Evolutionary conservation across 768 basidiomycete genomes (phyloP).

Genomic region (Coprinellus micaceus): DNA sequence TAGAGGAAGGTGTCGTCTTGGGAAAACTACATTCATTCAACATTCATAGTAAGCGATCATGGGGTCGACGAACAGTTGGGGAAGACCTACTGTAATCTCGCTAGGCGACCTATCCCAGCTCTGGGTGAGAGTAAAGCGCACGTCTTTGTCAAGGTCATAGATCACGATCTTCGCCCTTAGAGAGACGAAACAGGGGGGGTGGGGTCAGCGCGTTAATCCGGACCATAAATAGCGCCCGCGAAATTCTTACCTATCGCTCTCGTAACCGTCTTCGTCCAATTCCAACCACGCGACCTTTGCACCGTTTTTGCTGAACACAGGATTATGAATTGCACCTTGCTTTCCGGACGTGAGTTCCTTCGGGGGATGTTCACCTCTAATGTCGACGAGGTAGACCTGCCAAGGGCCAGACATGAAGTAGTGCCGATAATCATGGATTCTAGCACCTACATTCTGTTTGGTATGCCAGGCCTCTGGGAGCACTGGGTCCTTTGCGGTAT

Average conservation of each 20-base stretch:
- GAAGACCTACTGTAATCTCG: slow-evolving; percentile 48
- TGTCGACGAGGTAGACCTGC: slow-evolving; percentile 68
- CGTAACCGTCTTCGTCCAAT: slow-evolving; percentile 83
- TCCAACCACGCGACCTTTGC: slow-evolving; percentile 85
- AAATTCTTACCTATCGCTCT: slow-evolving; percentile 69
- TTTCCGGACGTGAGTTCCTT: slow-evolving; percentile 75
- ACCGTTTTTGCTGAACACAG: slow-evolving; percentile 63
- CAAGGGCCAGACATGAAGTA: background rate
- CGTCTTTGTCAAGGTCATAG: slow-evolving; percentile 65
- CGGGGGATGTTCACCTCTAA: slow-evolving; percentile 47
- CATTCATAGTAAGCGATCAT: background rate
- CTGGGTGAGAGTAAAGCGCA: slow-evolving; percentile 72
- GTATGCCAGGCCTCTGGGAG: slow-evolving; percentile 83
- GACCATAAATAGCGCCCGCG: no score
- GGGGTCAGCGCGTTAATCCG: no score
- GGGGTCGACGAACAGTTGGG: background rate
- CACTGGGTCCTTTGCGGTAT: slow-evolving; percentile 81
- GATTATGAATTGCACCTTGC: slow-evolving; percentile 79
- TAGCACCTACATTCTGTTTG: slow-evolving; percentile 65
- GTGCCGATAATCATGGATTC: background rate
- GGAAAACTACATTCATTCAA: slow-evolving; percentile 55
- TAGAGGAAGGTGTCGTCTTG: slow-evolving; percentile 66
- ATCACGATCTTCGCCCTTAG: slow-evolving; percentile 71
- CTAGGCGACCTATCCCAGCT: slow-evolving; percentile 82
- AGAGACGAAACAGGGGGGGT: background rate